Conservation (phyloP, 169 alveolate genomes). For the Plasmodium relictum region DNA sequence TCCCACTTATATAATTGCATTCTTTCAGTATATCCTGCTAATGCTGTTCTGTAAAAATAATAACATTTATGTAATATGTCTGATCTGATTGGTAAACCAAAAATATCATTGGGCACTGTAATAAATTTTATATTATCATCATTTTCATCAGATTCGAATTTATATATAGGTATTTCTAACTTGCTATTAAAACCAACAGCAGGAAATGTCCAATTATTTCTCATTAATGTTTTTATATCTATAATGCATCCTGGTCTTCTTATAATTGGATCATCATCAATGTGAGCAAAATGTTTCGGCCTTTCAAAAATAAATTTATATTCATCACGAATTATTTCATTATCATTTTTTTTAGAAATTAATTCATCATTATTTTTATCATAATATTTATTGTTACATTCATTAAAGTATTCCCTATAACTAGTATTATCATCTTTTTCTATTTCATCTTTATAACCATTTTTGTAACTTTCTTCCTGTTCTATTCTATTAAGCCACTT, state of each 20-base stretch:
- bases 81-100: slow-evolving; percentile 88
- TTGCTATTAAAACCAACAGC: slow-evolving; percentile 90
- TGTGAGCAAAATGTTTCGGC: slow-evolving; percentile 77
- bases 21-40: slow-evolving; percentile 90
- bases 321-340: slow-evolving; percentile 13
- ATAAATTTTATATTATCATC: slow-evolving; percentile 74
- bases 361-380: background rate
- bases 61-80: slow-evolving; percentile 89
- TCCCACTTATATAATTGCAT: slow-evolving; percentile 91
- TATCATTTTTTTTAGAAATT: background rate
- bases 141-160: slow-evolving; percentile 79
- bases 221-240: slow-evolving; percentile 82
- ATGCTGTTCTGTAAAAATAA: slow-evolving; percentile 86
- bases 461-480: background rate
- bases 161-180: slow-evolving; percentile 87
- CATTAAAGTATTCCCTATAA: background rate
- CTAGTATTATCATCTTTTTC: background rate
- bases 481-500: background rate
- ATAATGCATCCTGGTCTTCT: slow-evolving; percentile 89
- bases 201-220: slow-evolving; percentile 88
- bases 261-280: slow-evolving; percentile 87
- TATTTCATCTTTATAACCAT: background rate
- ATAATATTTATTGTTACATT: background rate
- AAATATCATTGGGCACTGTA: slow-evolving; percentile 88
- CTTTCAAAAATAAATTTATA: slow-evolving; percentile 66